Percentiles rank a stretch among this genome's conserved stretches.
Conservation (phyloP, 2,329 filamentous ascomycete genomes). For the Pseudofabraea citricarpa region DNA sequence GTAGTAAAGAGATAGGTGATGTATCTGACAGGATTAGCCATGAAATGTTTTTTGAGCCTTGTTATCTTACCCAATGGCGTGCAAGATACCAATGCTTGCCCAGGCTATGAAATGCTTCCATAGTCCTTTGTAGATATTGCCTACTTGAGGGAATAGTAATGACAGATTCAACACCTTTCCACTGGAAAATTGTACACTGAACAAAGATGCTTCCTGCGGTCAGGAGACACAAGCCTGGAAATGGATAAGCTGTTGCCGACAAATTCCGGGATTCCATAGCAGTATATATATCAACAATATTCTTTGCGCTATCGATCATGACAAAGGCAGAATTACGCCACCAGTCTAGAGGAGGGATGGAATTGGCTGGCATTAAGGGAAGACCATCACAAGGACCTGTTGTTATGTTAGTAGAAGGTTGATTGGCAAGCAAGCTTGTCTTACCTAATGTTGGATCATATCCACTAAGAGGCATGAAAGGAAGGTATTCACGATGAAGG, state of each 20-base stretch:
- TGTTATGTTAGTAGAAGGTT: neutral
- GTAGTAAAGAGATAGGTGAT: slow-evolving; percentile 1
- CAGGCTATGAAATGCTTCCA: slow-evolving; percentile 1
- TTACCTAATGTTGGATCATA: slow-evolving; percentile 2
- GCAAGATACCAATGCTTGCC: slow-evolving; percentile 2
- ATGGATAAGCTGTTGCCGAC: slow-evolving; percentile 2
- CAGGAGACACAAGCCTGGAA: slow-evolving; percentile 2
- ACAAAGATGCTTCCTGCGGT: slow-evolving; percentile 1
- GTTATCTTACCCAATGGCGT: neutral
- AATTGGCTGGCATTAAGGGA: neutral
- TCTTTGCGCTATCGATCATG: slow-evolving; percentile 3
- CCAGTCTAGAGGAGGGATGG: neutral
- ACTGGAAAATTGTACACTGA: neutral
- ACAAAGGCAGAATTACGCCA: neutral
- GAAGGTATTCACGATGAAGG: slow-evolving; percentile 2
- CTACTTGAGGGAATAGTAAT: neutral
- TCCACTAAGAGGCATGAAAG: neutral
- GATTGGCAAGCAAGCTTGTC: neutral
- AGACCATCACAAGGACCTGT: slow-evolving; percentile 3
- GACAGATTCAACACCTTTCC: slow-evolving; percentile 1
- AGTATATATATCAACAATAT: slow-evolving; percentile 1
- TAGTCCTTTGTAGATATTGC: neutral
- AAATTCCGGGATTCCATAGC: slow-evolving; percentile 1
- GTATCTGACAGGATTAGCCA: neutral
- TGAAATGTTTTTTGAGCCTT: too few relatives aligned